Percentiles rank a stretch among this genome's conserved stretches.
These are phyloP conservation scores for Silybum marianum DNA, from an alignment of 129 eudicot genomes.

Conservation along the genomic window DNA sequence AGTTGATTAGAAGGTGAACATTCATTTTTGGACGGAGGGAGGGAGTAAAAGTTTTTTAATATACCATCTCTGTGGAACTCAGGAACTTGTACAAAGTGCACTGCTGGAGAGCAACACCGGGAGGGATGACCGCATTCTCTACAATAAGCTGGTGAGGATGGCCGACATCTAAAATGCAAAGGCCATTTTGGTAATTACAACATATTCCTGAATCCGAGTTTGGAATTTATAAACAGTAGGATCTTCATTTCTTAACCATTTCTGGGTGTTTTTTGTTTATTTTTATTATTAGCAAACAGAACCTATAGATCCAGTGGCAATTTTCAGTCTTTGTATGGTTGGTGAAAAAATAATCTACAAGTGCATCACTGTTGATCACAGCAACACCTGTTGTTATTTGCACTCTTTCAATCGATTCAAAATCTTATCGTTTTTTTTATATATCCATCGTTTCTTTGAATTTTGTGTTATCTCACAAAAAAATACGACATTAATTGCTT, in stretches of 20 bases:
- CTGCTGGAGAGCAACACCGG: slow-evolving; percentile 88
- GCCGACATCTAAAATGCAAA: slow-evolving; percentile 30
- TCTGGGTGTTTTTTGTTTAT: not conserved
- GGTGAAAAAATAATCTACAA: not conserved
- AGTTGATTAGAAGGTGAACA: not conserved
- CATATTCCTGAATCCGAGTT: not conserved
- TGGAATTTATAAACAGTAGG: not conserved
- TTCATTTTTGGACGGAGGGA: not conserved
- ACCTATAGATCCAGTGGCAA: not conserved
- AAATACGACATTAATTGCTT: too few species aligned
- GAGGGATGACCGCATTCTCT: slow-evolving; percentile 80
- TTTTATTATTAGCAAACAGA: not conserved
- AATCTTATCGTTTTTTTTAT: too few species aligned
- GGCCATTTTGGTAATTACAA: not conserved
- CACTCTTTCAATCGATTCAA: too few species aligned
- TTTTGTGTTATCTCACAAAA: too few species aligned
- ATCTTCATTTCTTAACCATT: not conserved
- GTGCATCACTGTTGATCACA: not conserved
- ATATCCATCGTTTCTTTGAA: too few species aligned
- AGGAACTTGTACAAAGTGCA: slow-evolving; percentile 98
- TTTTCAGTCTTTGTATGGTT: not conserved
- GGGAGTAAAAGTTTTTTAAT: not conserved
- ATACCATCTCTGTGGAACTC: not conserved
- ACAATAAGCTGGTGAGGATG: slow-evolving; percentile 72
- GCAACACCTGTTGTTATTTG: not conserved